Conservation (phyloP, 805 yeast species). For the Saccharomyces cerevisiae region DNA sequence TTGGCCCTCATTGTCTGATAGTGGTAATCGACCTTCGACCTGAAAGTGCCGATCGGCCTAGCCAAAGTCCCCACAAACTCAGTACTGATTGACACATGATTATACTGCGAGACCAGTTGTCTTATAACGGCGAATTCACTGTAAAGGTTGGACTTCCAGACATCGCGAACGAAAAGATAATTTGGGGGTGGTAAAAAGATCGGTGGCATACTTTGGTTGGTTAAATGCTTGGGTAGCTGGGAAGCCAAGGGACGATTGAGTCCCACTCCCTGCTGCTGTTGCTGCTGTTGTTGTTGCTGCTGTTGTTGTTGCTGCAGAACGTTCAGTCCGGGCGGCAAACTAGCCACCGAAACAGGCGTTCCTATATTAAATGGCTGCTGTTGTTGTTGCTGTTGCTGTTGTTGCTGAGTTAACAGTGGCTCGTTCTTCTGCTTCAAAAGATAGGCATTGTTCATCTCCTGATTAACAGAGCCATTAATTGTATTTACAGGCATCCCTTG, state of each 20-base stretch:
- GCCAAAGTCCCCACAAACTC: constrained; percentile 96
- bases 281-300: constrained; percentile 3
- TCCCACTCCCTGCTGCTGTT: constrained; percentile 12
- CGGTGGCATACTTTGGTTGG: constrained; percentile 8
- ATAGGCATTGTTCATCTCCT: constrained; percentile 18
- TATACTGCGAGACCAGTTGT: constrained; percentile 44
- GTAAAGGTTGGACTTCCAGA: constrained; percentile 64
- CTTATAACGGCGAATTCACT: constrained; percentile 58
- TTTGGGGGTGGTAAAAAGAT: constrained; percentile 24
- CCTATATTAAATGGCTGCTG: constrained; percentile 12
- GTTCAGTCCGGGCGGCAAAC: constrained; percentile 24
- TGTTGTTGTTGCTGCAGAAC: constrained; percentile 19
- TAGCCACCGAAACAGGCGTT: constrained; percentile 6
- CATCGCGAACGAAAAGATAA: constrained; percentile 50
- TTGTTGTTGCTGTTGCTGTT: constrained; percentile 4
- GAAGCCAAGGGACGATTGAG: constrained; percentile 8
- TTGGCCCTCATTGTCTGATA: constrained; percentile 91
- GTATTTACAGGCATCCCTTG: constrained; percentile 11
- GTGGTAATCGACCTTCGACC: constrained; percentile 85
- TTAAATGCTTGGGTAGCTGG: background rate
- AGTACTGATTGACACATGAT: constrained; percentile 65
- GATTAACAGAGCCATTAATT: constrained; percentile 9
- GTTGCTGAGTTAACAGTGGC: constrained; percentile 6
- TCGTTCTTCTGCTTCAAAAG: constrained; percentile 26
- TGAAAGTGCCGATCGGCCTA: constrained; percentile 89